Evolutionary conservation across 192 early-diverging fungal genomes (phyloP), one percentile per base, ranked within the genome.

Genomic region (Entomortierella parvispora): DNA sequence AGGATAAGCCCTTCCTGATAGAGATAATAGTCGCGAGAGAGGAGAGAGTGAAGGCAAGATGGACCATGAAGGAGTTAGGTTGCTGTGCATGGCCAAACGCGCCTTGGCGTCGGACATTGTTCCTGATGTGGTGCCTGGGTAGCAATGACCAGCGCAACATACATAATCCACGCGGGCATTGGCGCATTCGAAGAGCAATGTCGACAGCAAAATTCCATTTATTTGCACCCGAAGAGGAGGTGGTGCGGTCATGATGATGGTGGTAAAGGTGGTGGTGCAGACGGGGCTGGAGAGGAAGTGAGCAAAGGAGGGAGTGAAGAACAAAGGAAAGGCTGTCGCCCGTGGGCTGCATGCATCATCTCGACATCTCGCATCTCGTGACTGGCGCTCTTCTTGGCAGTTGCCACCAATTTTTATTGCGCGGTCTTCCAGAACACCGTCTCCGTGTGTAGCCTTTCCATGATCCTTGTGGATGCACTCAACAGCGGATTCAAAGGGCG

Each of bases 391-490:
- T 9, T 40, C 7, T 9, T 5, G 37, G 12, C 5, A 40, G 37
- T 5, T 40, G 37, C 37, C 37, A 40, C 37, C 37, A 40, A 40
- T 40, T 40, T 40, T 40, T 40, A 12, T 12, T 40, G 37, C 37
- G n/a, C n/a, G n/a, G n/a, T 50, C 43, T 59, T 82, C 76, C 81
- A 81, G 56, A 84, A 87, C 26, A 71, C 80, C 32, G 75, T 68
- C 37, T 69, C 40, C 17, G 57, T 70, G 64, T 74, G 48, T 2
- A 87, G 42, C 17, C 68, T 60, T n/a, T 85, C 68, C 31, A 54
- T 26, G 37, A 65, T 64, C n/a, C 69, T 71, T 37, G 53, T 62
- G 8, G 91, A 81, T n/a, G 86, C 54, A 76, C 91, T 92, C 20
- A 92, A 57, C 20, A 68, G 79, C 3, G 87, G 74, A 59, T 85